Conservation (phyloP, 176 grass and related monocot species). For the Avena eriantha region DNA sequence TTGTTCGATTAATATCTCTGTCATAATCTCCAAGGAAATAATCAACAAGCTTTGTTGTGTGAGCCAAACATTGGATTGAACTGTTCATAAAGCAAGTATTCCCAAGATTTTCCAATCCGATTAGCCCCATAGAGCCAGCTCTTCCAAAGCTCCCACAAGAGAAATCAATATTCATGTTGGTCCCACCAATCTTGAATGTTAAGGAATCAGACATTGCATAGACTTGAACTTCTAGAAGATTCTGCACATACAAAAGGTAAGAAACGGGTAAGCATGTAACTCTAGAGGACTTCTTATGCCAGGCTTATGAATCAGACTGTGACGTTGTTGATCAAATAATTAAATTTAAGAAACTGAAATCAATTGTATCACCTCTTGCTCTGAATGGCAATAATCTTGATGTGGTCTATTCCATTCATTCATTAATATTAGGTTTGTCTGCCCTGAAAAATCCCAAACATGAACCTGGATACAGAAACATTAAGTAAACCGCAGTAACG, state of each 20-base stretch:
- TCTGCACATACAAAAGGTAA: slow-evolving; percentile 56
- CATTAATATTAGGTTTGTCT: slow-evolving; percentile 98
- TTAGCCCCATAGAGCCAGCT: slow-evolving; percentile 65
- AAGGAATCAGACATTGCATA: slow-evolving; percentile 79
- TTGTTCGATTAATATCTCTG: slow-evolving; percentile 79
- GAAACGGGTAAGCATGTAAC: slow-evolving; percentile 37
- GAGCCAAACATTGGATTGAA: slow-evolving; percentile 92
- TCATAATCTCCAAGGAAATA: slow-evolving; percentile 92
- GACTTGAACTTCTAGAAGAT: slow-evolving; percentile 90
- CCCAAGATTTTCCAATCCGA: slow-evolving; percentile 95
- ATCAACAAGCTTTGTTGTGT: slow-evolving; percentile 84
- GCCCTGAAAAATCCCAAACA: slow-evolving; percentile 99
- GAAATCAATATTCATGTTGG: slow-evolving; percentile 49
- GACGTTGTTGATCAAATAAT: slow-evolving; percentile 14
- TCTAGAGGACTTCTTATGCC: slow-evolving; percentile 11
- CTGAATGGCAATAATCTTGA: slow-evolving; percentile 66
- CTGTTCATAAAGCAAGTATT: slow-evolving; percentile 99
- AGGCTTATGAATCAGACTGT: slow-evolving; percentile 29
- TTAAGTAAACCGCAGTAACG: slow-evolving; percentile 52
- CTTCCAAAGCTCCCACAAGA: slow-evolving; percentile 57
- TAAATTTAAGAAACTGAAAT: background rate
- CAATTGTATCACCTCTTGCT: slow-evolving; percentile 73
- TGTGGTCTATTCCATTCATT: slow-evolving; percentile 87
- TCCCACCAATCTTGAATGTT: slow-evolving; percentile 60
- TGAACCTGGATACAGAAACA: slow-evolving; percentile 82